Conservation (phyloP, 768 basidiomycete species). For the Exidia glandulosa region DNA sequence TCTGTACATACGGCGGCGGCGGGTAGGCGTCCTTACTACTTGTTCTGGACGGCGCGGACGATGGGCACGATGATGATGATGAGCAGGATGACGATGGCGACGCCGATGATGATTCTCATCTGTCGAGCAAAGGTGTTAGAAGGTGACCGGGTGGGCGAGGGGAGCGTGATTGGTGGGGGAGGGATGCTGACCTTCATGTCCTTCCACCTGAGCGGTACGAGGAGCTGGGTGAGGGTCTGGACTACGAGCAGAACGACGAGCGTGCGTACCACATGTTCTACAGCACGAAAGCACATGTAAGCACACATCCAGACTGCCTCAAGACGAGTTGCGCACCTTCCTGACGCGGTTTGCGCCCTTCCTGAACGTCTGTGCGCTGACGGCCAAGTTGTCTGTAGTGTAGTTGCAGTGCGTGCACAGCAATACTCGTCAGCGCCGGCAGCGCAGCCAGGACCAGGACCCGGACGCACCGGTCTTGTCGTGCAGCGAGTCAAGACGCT, state of each 20-base stretch:
- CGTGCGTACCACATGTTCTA: slow-evolving; percentile 77
- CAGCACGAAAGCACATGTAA: slow-evolving; percentile 8
- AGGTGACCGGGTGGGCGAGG: slow-evolving; percentile 1
- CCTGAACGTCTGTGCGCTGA: slow-evolving; percentile 98
- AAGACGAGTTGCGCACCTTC: slow-evolving; percentile 52
- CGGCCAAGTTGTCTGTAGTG: slow-evolving; percentile 78
- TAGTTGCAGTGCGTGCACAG: neutral
- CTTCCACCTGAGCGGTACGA: slow-evolving; percentile 63
- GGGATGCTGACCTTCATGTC: slow-evolving; percentile 76
- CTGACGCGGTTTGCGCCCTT: slow-evolving; percentile 94
- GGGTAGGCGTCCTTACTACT: neutral
- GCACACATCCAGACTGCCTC: slow-evolving; percentile 18
- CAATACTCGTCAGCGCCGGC: neutral
- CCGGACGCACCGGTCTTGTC: slow-evolving; percentile 89
- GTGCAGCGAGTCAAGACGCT: slow-evolving; percentile 85
- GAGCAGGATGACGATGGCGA: slow-evolving; percentile 81
- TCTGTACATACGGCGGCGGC: too few species aligned
- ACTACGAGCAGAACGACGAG: slow-evolving; percentile 19
- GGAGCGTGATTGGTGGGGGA: neutral
- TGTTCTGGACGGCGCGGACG: slow-evolving; percentile 67
- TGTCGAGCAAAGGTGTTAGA: slow-evolving; percentile 19
- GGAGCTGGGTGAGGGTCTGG: neutral
- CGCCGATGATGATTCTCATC: slow-evolving; percentile 96
- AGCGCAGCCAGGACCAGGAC: neutral
- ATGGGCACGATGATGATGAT: slow-evolving; percentile 94